phyloP scores from a whole-genome alignment of 2,329 filamentous ascomycete genomes.

The Biscogniauxia mediterranea region DNA sequence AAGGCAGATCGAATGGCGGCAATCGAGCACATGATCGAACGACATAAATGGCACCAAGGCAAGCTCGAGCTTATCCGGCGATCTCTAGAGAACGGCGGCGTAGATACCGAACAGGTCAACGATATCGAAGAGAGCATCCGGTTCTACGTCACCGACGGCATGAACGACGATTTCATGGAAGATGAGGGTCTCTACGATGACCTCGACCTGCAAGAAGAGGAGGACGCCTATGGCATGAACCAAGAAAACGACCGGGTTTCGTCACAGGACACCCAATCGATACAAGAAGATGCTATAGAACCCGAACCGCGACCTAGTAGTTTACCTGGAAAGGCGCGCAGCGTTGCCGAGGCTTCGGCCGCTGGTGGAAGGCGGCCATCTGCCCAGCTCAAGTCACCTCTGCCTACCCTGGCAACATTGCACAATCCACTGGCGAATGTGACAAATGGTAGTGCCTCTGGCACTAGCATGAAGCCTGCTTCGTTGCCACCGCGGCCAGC shows the following conservation, averaged over 20 bases:
- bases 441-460: conserved; percentile 51
- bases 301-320: conserved; percentile 46
- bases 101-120: conserved; percentile 83
- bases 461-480: conserved; percentile 84
- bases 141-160: conserved; percentile 91
- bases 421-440: conserved; percentile 68
- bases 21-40: conserved; percentile 79
- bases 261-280: conserved; percentile 91
- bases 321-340: conserved; percentile 52
- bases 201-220: conserved; percentile 86
- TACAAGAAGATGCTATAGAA: conserved; percentile 79
- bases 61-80: conserved; percentile 90
- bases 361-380: conserved; percentile 69
- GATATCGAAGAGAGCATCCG: conserved; percentile 89
- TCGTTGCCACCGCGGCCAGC: conserved; percentile 79
- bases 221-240: conserved; percentile 79
- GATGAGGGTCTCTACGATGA: conserved; percentile 96
- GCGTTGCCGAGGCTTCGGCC: conserved; percentile 56
- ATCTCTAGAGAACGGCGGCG: conserved; percentile 86
- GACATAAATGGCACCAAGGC: conserved; percentile 93
- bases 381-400: conserved; percentile 85
- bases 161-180: conserved; percentile 86
- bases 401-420: conserved; percentile 88
- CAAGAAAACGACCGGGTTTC: conserved; percentile 82
- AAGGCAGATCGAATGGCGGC: conserved; percentile 88